A percentile compares a stretch with the other conserved stretches of the same genome.
phyloP scores from a whole-genome alignment of 1,284 basidiomycete genomes.

The Apiotrichum brassicae region DNA sequence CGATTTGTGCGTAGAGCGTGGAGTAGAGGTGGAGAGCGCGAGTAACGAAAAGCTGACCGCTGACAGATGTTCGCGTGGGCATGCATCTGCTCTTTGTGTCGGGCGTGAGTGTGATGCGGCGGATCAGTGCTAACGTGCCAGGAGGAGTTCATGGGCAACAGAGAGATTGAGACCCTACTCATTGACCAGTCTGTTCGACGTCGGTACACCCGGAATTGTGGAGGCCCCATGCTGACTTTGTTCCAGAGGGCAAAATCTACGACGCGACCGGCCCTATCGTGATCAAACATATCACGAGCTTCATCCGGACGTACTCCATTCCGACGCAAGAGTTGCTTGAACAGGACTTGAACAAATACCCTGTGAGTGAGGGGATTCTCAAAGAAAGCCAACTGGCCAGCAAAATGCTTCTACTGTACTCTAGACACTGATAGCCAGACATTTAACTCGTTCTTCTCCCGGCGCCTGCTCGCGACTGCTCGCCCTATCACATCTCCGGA shows the following conservation, averaged over 20 bases:
- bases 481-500: constrained; percentile 60
- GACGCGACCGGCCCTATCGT: constrained; percentile 43
- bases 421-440: constrained; percentile 33
- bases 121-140: constrained; percentile 37
- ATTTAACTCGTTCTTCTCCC: constrained; percentile 79
- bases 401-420: not conserved
- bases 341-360: constrained; percentile 58
- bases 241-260: constrained; percentile 46
- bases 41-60: constrained; percentile 26
- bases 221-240: too few relatives aligned
- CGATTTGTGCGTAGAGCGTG: constrained; percentile 57
- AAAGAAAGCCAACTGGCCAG: not conserved
- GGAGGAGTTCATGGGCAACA: constrained; percentile 54
- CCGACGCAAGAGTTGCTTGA: constrained; percentile 59
- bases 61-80: constrained; percentile 49
- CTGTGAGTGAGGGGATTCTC: constrained; percentile 28
- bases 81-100: constrained; percentile 70
- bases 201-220: too few relatives aligned
- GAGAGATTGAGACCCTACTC: constrained; percentile 57
- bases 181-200: constrained; percentile 60
- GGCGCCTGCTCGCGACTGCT: constrained; percentile 59
- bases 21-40: too few relatives aligned
- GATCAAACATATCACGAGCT: constrained; percentile 59
- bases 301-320: constrained; percentile 67
- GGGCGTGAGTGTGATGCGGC: constrained; percentile 22